Conservation (phyloP, 2,329 filamentous ascomycete genomes). For the Balansia obtecta region DNA sequence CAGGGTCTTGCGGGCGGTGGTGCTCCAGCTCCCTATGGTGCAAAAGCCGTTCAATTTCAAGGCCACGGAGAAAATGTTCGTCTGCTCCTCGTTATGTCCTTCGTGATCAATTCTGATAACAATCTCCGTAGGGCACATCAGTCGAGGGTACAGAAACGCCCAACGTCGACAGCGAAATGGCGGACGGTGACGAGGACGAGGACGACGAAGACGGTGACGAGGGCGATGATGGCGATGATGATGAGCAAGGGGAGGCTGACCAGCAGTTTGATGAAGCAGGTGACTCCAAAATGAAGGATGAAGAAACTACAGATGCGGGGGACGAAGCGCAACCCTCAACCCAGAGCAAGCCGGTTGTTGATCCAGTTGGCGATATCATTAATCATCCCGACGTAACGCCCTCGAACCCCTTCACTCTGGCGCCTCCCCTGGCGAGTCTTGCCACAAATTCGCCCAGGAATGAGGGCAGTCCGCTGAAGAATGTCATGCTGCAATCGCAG, state of each 20-base stretch:
- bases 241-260: conserved; percentile 34
- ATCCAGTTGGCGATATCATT: conserved; percentile 16
- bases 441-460: conserved; percentile 20
- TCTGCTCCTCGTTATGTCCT: not conserved
- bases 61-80: conserved; percentile 27
- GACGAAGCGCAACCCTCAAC: conserved; percentile 15
- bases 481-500: conserved; percentile 34
- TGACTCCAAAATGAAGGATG: conserved; percentile 22
- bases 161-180: conserved; percentile 40
- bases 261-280: conserved; percentile 32
- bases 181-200: conserved; percentile 36
- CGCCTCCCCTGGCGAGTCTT: conserved; percentile 17
- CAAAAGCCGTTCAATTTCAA: conserved; percentile 26
- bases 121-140: conserved; percentile 23
- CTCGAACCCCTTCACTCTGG: conserved; percentile 19
- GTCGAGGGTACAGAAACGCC: conserved; percentile 30
- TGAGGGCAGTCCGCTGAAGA: conserved; percentile 42
- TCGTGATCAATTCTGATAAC: not conserved
- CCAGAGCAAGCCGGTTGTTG: conserved; percentile 11
- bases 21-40: conserved; percentile 24
- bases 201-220: conserved; percentile 35
- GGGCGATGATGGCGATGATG: conserved; percentile 34
- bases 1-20: conserved; percentile 17
- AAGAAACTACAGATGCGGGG: conserved; percentile 25
- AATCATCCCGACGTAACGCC: conserved; percentile 11